These are phyloP conservation scores for Eimeria mitis DNA, from an alignment of 169 alveolate genomes.

Conservation along the genomic window DNA sequence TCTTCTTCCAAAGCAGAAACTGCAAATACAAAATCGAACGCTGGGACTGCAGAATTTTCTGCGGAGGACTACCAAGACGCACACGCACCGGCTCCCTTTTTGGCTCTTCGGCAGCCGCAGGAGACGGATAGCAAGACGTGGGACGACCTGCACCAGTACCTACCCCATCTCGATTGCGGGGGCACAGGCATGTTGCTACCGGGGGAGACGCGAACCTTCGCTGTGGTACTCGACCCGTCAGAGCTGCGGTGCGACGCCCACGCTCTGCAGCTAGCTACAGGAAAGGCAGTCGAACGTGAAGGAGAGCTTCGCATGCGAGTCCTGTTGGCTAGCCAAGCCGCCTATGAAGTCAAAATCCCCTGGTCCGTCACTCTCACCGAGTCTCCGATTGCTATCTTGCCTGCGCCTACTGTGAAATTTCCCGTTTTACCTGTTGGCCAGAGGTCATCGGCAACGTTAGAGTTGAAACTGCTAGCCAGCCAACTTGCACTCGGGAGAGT, in stretches of 20 bases:
- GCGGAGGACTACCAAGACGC: background rate
- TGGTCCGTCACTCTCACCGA: conserved; percentile 29
- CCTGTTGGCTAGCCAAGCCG: conserved; percentile 72
- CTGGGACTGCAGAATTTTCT: background rate
- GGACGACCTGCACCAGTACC: conserved; percentile 50
- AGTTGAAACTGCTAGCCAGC: conserved; percentile 14
- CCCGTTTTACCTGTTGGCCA: conserved; percentile 62
- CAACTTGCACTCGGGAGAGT: conserved; percentile 7
- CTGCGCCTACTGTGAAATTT: conserved; percentile 51
- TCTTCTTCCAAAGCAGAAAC: background rate
- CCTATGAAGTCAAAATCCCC: conserved; percentile 51
- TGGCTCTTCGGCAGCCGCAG: conserved; percentile 5
- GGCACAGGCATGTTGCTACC: conserved; percentile 71
- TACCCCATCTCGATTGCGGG: conserved; percentile 53
- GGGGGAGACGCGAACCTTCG: conserved; percentile 71
- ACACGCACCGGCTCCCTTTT: conserved; percentile 17
- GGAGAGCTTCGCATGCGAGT: conserved; percentile 48
- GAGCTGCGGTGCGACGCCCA: conserved; percentile 68
- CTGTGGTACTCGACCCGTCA: conserved; percentile 28
- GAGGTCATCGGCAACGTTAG: conserved; percentile 53
- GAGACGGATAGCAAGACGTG: conserved; percentile 20
- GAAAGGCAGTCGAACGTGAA: conserved; percentile 51
- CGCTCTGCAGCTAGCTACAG: conserved; percentile 60
- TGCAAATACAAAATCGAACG: background rate
- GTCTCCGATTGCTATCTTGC: conserved; percentile 38